These are phyloP conservation scores for Alternaria angustiovoidea DNA, from an alignment of 2,329 filamentous ascomycete genomes.

Conservation along the genomic window DNA sequence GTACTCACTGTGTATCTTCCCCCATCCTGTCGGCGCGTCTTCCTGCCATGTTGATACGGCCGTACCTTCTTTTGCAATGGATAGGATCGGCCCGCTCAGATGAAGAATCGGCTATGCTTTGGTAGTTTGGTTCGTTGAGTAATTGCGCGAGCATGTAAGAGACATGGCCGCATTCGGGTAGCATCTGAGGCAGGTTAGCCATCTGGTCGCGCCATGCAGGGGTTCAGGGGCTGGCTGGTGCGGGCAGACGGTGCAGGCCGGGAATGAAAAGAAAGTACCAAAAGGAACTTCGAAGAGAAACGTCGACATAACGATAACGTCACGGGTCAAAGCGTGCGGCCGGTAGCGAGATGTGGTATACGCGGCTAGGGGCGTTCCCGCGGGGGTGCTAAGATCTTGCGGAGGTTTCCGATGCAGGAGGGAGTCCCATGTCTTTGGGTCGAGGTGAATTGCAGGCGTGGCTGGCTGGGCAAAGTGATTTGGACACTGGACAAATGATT, in stretches of 20 bases:
- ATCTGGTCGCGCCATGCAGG: background rate
- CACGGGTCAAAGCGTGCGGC: background rate
- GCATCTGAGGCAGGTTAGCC: background rate
- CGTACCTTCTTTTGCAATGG: background rate
- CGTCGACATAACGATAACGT: slow-evolving; percentile 2
- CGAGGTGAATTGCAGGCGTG: background rate
- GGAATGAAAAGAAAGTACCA: background rate
- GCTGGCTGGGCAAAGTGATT: background rate
- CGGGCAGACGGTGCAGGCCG: background rate
- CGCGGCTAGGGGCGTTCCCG: background rate
- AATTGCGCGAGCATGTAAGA: background rate
- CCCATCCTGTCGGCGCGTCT: background rate
- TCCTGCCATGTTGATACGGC: background rate
- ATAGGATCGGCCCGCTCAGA: background rate
- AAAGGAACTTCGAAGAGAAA: background rate
- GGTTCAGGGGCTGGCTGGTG: slow-evolving; percentile 1
- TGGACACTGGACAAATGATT: background rate
- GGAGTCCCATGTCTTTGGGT: background rate
- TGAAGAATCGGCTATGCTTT: background rate
- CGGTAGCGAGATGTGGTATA: slow-evolving; percentile 1
- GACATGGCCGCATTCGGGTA: background rate
- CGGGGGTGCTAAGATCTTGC: background rate
- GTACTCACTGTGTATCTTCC: background rate
- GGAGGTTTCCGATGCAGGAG: background rate
- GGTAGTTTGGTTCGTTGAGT: slow-evolving; percentile 3